Evolutionary conservation across 1,284 basidiomycete genomes (phyloP).

Genomic region (Ustilago lituana): DNA sequence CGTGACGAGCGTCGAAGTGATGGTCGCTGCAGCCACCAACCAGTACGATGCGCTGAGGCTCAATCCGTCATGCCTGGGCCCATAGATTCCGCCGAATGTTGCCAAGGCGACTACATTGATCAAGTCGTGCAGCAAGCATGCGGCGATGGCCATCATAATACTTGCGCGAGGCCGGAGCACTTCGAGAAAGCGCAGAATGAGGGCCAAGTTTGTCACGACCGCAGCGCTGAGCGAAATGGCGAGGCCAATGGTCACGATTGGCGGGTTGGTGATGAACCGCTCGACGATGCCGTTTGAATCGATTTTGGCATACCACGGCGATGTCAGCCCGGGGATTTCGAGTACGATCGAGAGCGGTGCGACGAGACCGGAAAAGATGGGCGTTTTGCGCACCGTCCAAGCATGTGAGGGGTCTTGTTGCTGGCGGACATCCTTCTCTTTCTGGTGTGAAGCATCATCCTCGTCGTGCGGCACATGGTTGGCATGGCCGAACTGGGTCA

Average conservation of each 20-base stretch:
- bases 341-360: slow-evolving; percentile 82
- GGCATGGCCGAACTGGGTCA: background rate
- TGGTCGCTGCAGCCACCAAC: slow-evolving; percentile 81
- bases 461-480: background rate
- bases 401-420: background rate
- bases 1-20: slow-evolving; percentile 76
- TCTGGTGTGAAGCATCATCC: background rate
- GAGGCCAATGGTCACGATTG: slow-evolving; percentile 74
- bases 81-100: slow-evolving; percentile 76
- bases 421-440: no score
- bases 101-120: slow-evolving; percentile 76
- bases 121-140: slow-evolving; percentile 73
- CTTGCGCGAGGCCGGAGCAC: slow-evolving; percentile 66
- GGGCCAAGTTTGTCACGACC: slow-evolving; percentile 76
- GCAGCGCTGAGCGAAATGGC: slow-evolving; percentile 77
- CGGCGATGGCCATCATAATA: slow-evolving; percentile 75
- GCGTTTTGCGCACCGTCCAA: slow-evolving; percentile 49
- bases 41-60: slow-evolving; percentile 73
- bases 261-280: slow-evolving; percentile 50
- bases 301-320: slow-evolving; percentile 56
- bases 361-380: slow-evolving; percentile 72
- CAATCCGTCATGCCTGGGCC: slow-evolving; percentile 72
- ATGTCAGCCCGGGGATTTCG: slow-evolving; percentile 68
- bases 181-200: slow-evolving; percentile 78
- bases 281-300: slow-evolving; percentile 13